phyloP scores from a whole-genome alignment of 768 basidiomycete genomes.

The Lentinula sp. region DNA sequence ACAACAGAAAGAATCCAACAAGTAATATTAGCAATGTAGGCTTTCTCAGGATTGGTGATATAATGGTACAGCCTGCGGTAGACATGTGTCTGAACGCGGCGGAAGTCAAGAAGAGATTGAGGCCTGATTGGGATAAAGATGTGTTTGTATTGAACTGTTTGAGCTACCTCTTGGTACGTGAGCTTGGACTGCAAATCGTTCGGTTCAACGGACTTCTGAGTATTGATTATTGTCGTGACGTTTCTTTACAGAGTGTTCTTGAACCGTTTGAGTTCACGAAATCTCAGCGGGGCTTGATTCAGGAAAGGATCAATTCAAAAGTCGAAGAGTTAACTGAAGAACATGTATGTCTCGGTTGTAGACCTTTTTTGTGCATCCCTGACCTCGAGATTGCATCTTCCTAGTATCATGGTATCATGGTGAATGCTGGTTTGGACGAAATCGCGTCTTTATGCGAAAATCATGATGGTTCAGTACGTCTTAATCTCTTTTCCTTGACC shows the following conservation, averaged over 20 bases:
- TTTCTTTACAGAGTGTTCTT: constrained; percentile 46
- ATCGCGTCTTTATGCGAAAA: constrained; percentile 37
- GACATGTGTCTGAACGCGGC: constrained; percentile 65
- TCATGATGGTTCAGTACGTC: constrained; percentile 32
- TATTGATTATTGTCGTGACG: background rate
- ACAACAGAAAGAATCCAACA: constrained; percentile 33
- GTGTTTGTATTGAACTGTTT: constrained; percentile 87
- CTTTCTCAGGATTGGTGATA: constrained; percentile 13
- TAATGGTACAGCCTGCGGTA: constrained; percentile 80
- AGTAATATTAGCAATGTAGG: background rate
- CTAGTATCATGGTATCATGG: constrained; percentile 45
- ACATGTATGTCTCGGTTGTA: constrained; percentile 54
- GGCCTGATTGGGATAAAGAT: constrained; percentile 70
- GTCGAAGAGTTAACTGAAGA: constrained; percentile 67
- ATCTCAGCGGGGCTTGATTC: constrained; percentile 52
- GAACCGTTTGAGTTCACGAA: constrained; percentile 64
- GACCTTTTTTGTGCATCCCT: too few species aligned
- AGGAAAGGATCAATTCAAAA: constrained; percentile 52
- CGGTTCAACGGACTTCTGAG: too few species aligned
- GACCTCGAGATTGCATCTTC: background rate
- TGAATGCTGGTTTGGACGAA: constrained; percentile 47
- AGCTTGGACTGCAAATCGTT: background rate
- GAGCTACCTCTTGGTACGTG: constrained; percentile 69
- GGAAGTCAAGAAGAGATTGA: constrained; percentile 52
- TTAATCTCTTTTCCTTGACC: background rate